Base-by-base conservation (phyloP, 2,329 filamentous ascomycete genomes). In the Cadophora malorum region DNA sequence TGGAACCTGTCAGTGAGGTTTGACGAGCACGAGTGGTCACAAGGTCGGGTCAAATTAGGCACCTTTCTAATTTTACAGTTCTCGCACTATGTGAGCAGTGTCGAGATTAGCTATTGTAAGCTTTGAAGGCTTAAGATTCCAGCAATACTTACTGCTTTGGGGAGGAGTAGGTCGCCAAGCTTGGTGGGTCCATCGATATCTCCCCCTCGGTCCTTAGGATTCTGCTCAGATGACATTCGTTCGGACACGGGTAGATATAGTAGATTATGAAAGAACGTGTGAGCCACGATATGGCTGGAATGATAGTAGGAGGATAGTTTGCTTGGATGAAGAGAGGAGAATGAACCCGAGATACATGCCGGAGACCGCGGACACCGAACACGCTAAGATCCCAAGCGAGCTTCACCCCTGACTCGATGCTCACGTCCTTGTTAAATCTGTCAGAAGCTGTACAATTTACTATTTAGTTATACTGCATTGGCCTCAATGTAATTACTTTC, bases 61-160 rank as follows among this genome's bases (percentile, higher is more conserved):
- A 67, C 68, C 50, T 69, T 69, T 59, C 68, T 62, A 35, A 65
- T 64, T 19, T 62, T 64, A 41, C 68, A 69, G 31, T 67, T 69
- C 28, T 63, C 68, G 50, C 68, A 69, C 68, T 69, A 35, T 21
- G 5, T 52, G 31, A 19, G 14, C 19, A 49, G 21, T 4, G 25
- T 31, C 41, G 12, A 0, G 4, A 33, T 61, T 35, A 64, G 55
- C 19, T 47, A 10, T 10, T 12, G 10, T 45, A 19, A 1, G 9
- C 8, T 49, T 41, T 52, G 28, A 16, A 10, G 14, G 10, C 28
- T 23, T 23, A 19, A 19, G 25, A 49, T 52, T 52, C 8, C 6
- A 61, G 2, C 4, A 53, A 23, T 49, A 28, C 66, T 58, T 68
- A 68, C 66, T 56, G 66, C 56, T 63, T 68, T 68, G 3, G 66